phyloP scores from a whole-genome alignment of 2,329 filamentous ascomycete species.

The Laburnicola sp. region DNA sequence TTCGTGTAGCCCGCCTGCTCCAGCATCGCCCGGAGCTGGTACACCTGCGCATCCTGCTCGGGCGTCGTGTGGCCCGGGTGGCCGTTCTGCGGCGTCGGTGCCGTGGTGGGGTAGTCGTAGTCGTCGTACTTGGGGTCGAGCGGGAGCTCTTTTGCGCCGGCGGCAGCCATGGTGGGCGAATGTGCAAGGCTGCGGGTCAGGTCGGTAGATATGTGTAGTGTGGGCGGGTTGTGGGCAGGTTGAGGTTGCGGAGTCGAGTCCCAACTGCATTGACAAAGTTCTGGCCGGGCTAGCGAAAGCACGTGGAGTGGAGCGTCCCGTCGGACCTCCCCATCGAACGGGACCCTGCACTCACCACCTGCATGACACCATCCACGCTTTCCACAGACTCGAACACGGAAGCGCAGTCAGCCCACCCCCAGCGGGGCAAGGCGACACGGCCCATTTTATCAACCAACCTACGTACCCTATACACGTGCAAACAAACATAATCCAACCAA shows the following conservation, averaged over 20 bases:
- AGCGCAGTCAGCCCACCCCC: slow-evolving; percentile 22
- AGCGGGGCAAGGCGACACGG: slow-evolving; percentile 21
- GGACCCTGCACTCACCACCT: too few relatives aligned
- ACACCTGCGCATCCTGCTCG: slow-evolving; percentile 85
- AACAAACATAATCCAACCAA: slow-evolving; percentile 19
- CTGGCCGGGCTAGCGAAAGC: too few relatives aligned
- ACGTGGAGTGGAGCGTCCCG: too few relatives aligned
- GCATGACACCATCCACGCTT: too few relatives aligned
- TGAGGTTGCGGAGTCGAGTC: background rate
- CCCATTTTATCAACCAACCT: slow-evolving; percentile 37
- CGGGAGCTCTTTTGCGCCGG: slow-evolving; percentile 43
- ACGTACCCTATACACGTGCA: slow-evolving; percentile 35
- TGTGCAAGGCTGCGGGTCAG: background rate
- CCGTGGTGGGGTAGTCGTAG: slow-evolving; percentile 87
- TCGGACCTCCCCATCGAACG: too few relatives aligned
- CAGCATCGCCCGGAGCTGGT: slow-evolving; percentile 81
- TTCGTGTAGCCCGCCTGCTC: slow-evolving; percentile 82
- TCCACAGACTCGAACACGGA: slow-evolving; percentile 10
- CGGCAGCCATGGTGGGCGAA: slow-evolving; percentile 36
- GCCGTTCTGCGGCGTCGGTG: slow-evolving; percentile 70
- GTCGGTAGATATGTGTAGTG: slow-evolving; percentile 1
- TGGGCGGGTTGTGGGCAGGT: slow-evolving; percentile 1
- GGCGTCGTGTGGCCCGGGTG: slow-evolving; percentile 86
- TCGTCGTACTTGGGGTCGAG: slow-evolving; percentile 91
- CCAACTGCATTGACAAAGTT: too few relatives aligned